phyloP scores from a whole-genome alignment of 2,329 filamentous ascomycete genomes.

The Fusarium dimerum region DNA sequence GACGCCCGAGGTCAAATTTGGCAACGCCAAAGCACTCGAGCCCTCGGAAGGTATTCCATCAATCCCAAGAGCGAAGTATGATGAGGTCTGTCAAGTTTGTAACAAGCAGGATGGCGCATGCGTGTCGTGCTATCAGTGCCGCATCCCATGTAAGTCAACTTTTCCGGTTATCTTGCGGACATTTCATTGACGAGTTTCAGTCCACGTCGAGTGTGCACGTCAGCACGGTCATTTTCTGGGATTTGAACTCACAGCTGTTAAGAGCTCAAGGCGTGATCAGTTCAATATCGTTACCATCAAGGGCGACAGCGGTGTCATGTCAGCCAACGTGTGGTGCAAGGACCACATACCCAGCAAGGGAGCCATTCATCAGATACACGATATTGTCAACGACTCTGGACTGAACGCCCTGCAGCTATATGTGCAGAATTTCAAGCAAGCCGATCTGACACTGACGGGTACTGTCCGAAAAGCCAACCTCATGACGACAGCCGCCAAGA shows the following conservation, averaged over 20 bases:
- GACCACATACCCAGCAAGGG: conserved; percentile 76
- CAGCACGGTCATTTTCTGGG: conserved; percentile 81
- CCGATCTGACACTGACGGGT: conserved; percentile 84
- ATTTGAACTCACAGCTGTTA: conserved; percentile 88
- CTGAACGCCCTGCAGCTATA: conserved; percentile 83
- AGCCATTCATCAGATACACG: conserved; percentile 75
- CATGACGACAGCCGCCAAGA: conserved; percentile 64
- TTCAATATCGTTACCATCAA: conserved; percentile 78
- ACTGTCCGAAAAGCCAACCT: conserved; percentile 91
- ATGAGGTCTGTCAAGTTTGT: conserved; percentile 82
- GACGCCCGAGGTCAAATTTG: conserved; percentile 91
- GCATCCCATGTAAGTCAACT: conserved; percentile 45
- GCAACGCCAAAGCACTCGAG: conserved; percentile 76
- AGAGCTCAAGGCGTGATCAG: conserved; percentile 82
- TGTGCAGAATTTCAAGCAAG: conserved; percentile 89
- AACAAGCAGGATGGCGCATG: conserved; percentile 76
- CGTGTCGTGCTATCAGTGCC: conserved; percentile 77
- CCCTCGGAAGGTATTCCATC: conserved; percentile 88
- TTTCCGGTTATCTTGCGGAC: background rate
- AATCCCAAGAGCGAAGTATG: conserved; percentile 72
- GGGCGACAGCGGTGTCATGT: conserved; percentile 78
- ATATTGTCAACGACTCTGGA: conserved; percentile 70
- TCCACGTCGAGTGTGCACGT: conserved; percentile 90
- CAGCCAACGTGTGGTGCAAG: conserved; percentile 88
- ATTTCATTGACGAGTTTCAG: conserved; percentile 39